Conservation (phyloP, 1,284 basidiomycete species). For the Moniliophthora roreri region DNA sequence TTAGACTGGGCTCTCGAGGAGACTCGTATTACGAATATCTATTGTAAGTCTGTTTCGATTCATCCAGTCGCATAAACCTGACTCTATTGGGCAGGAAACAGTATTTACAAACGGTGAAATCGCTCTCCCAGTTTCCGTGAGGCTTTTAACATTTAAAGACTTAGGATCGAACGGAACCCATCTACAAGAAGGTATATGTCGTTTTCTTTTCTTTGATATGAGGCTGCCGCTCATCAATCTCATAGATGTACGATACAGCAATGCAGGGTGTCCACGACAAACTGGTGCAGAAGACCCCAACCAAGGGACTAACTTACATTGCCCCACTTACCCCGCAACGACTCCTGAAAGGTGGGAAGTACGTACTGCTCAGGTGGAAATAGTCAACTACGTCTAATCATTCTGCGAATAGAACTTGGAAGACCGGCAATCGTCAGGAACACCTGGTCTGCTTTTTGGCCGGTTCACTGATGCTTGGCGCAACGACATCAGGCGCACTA, state of each 20-base stretch:
- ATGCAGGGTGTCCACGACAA: slow-evolving; percentile 75
- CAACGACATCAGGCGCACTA: slow-evolving; percentile 53
- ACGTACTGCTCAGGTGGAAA: neutral
- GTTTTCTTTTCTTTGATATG: neutral
- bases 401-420: slow-evolving; percentile 9
- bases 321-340: slow-evolving; percentile 56
- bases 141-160: neutral
- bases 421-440: slow-evolving; percentile 9
- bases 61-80: slow-evolving; percentile 2
- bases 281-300: slow-evolving; percentile 59
- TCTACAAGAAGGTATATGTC: slow-evolving; percentile 63
- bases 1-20: slow-evolving; percentile 83
- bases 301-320: slow-evolving; percentile 64
- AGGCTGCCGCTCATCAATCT: neutral
- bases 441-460: slow-evolving; percentile 62
- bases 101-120: slow-evolving; percentile 62
- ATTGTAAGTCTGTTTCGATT: slow-evolving; percentile 47
- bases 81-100: slow-evolving; percentile 54
- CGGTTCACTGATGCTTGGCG: slow-evolving; percentile 70
- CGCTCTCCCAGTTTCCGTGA: neutral
- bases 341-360: slow-evolving; percentile 20
- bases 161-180: slow-evolving; percentile 47
- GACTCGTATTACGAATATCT: slow-evolving; percentile 93
- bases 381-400: neutral
- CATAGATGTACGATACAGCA: slow-evolving; percentile 79